Conservation (phyloP, 2,329 filamentous ascomycete genomes). For the Penicillium vulpinum region DNA sequence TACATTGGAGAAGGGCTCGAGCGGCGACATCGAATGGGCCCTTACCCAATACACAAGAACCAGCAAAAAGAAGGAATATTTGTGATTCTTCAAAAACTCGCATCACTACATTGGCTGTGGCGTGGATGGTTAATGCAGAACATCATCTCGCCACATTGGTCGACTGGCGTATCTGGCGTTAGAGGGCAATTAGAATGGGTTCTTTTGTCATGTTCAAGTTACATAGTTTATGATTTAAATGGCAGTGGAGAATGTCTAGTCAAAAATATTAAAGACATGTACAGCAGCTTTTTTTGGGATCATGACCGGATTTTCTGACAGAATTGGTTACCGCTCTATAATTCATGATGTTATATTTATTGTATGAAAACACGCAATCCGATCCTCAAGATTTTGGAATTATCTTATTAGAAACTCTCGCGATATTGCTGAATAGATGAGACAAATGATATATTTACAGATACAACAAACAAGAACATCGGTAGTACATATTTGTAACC, state of each 20-base stretch:
- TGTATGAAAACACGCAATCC: neutral
- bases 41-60: constrained; percentile 94
- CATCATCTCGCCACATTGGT: constrained; percentile 17
- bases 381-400: neutral
- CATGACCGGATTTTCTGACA: no score
- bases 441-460: neutral
- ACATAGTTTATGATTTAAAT: neutral
- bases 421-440: neutral
- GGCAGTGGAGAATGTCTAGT: neutral
- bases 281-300: neutral
- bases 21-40: constrained; percentile 95
- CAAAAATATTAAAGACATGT: neutral
- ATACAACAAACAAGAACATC: neutral
- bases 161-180: constrained; percentile 36
- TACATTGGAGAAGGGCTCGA: constrained; percentile 83
- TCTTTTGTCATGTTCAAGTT: constrained; percentile 25
- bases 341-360: neutral
- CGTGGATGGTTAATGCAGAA: constrained; percentile 19
- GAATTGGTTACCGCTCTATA: neutral
- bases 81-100: constrained; percentile 50
- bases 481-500: no score
- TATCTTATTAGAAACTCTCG: neutral
- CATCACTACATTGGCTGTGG: constrained; percentile 18
- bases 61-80: constrained; percentile 90
- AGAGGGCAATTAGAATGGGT: constrained; percentile 20